Base-by-base conservation (phyloP, 1,139 yeast species). In the Arxiozyma slooffiae region DNA sequence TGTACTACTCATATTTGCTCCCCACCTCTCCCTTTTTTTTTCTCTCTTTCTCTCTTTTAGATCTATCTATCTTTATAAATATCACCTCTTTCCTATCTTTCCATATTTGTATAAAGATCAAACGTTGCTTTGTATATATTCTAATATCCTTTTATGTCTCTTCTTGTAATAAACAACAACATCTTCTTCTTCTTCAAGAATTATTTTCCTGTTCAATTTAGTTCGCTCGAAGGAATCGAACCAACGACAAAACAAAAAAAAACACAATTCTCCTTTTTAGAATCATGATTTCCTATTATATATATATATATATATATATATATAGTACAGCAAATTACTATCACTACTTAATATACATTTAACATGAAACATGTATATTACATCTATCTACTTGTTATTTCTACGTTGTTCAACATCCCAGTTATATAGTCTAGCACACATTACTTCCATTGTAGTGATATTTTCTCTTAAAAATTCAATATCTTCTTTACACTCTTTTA, bases 371-470 rank as follows among this genome's bases (percentile, higher is more conserved):
- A n/a, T n/a, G n/a, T n/a, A n/a, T n/a, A n/a, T n/a, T n/a, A n/a
- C n/a, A n/a, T n/a, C 53, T 72, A 71, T 58, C 65, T 71, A 17
- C 71, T 67, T n/a, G 67, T 63, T 55, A 74, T 72, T 48, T 52
- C 69, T 80, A 64, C 96, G 79, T 70, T 88, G 77, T 62, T 86
- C 92, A 9, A 92, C 96, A 64, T 89, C 96, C 96, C 96, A 90
- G 65, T 92, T 92, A 67, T 90, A 90, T 51, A 89, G 80, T 58
- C 98, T 77, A 1, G 98, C 97, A 18, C 96, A 88, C 64, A 92
- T 92, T 49, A 92, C 99, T 68, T 92, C 97, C 92, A 92, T 87
- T 4, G 97, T 90, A 22, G 99, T 92, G 57, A 92, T 90, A 63
- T 90, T 89, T 58, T 90, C 95, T 61, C 95, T 78, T 61, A 94